Percentiles rank a stretch among this genome's conserved stretches.
These are phyloP conservation scores for Aspergillus vadensis DNA, from an alignment of 2,329 filamentous ascomycete species.

Conservation along the genomic window DNA sequence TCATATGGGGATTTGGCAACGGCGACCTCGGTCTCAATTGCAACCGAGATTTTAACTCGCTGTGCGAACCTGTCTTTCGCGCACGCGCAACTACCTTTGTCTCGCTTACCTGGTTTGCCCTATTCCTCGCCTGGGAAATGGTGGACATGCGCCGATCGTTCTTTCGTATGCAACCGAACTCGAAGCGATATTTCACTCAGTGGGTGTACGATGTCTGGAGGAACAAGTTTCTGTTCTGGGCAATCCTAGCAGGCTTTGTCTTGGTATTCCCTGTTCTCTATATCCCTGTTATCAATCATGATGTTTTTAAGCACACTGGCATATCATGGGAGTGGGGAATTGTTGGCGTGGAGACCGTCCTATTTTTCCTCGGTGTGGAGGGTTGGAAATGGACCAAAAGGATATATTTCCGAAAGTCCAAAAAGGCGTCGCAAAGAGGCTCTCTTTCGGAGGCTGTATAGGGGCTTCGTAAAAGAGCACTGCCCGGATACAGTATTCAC, in stretches of 20 bases:
- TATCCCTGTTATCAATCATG: constrained; percentile 66
- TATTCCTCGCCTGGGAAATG: constrained; percentile 80
- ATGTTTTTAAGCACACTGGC: constrained; percentile 66
- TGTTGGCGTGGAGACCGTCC: constrained; percentile 59
- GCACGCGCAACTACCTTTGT: constrained; percentile 74
- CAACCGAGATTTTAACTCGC: constrained; percentile 55
- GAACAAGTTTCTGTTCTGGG: constrained; percentile 72
- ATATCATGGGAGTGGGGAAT: constrained; percentile 72
- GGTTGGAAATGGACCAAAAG: constrained; percentile 68
- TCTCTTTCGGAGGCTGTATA: no score
- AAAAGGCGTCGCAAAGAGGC: no score
- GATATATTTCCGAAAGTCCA: constrained; percentile 34
- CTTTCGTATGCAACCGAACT: constrained; percentile 64
- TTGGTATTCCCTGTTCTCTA: constrained; percentile 65
- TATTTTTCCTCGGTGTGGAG: constrained; percentile 68
- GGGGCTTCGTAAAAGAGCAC: no score
- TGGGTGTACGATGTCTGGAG: constrained; percentile 70
- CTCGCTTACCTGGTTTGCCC: constrained; percentile 72
- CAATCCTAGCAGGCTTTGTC: constrained; percentile 60
- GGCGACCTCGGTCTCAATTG: constrained; percentile 62
- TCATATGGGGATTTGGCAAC: constrained; percentile 52
- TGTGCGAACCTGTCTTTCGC: constrained; percentile 67
- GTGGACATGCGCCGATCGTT: constrained; percentile 71
- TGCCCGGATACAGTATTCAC: no score
- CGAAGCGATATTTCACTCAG: constrained; percentile 63